Evolutionary conservation across 2,329 filamentous ascomycete species (phyloP).

Genomic region (Colletotrichum euphorbiae): DNA sequence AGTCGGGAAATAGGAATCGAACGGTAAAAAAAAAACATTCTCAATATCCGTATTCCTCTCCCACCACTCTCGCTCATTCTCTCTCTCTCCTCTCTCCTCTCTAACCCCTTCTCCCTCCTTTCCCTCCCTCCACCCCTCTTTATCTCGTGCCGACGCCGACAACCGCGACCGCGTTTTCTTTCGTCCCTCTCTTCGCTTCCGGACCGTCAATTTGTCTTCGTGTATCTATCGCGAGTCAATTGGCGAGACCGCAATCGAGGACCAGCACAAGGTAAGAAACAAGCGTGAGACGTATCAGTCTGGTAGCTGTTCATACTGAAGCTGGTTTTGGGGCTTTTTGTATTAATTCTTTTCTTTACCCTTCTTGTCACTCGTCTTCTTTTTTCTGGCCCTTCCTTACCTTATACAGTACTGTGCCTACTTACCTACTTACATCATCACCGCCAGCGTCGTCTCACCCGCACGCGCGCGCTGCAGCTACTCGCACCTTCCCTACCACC

Average conservation of each 20-base stretch:
- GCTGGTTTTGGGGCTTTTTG: slow-evolving; percentile 24
- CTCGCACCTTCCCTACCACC: slow-evolving; percentile 26
- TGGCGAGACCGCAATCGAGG: slow-evolving; percentile 19
- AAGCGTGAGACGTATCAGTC: slow-evolving; percentile 17
- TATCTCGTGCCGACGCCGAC: slow-evolving; percentile 35
- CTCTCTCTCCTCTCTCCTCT: slow-evolving; percentile 19
- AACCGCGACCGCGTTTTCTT: slow-evolving; percentile 32
- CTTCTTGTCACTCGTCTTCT: slow-evolving; percentile 12
- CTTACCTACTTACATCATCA: not conserved
- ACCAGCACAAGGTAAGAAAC: slow-evolving; percentile 6
- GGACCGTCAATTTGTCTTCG: slow-evolving; percentile 19
- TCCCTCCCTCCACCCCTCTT: slow-evolving; percentile 27
- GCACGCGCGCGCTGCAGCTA: not conserved
- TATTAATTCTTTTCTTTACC: slow-evolving; percentile 7
- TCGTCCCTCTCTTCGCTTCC: slow-evolving; percentile 22
- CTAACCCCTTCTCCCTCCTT: slow-evolving; percentile 23
- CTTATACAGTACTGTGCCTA: slow-evolving; percentile 1
- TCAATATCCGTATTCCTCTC: not conserved
- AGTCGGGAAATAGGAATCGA: slow-evolving; percentile 11
- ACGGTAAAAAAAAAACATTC: slow-evolving; percentile 19
- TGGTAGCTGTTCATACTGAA: slow-evolving; percentile 5
- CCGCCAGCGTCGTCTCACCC: not conserved
- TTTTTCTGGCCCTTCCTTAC: slow-evolving; percentile 12
- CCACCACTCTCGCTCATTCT: slow-evolving; percentile 5
- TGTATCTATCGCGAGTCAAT: slow-evolving; percentile 19